Percentiles rank a stretch among this genome's conserved stretches.
Conservation (phyloP, 176 grass and related monocot genomes). For the Oryza rufipogon region DNA sequence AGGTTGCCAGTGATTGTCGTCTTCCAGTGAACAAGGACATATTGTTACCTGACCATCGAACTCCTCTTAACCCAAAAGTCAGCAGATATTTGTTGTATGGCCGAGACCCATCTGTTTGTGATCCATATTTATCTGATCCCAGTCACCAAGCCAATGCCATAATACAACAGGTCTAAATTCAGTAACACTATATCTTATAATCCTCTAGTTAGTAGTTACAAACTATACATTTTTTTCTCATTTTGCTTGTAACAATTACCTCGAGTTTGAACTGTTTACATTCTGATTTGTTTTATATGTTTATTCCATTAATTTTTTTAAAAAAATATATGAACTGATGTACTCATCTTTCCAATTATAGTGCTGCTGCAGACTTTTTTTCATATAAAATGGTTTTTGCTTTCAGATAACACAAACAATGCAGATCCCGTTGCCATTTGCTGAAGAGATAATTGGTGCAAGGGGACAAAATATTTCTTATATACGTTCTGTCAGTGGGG, state of each 20-base stretch:
- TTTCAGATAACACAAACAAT: conserved; percentile 75
- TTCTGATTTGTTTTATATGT: not conserved
- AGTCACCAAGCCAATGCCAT: conserved; percentile 42
- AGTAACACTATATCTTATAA: not conserved
- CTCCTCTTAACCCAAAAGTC: conserved; percentile 21
- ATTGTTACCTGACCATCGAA: conserved; percentile 50
- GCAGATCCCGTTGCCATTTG: conserved; percentile 71
- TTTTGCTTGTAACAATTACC: not conserved
- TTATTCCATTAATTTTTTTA: not conserved
- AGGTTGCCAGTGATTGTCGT: conserved; percentile 49
- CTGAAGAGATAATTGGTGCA: conserved; percentile 72
- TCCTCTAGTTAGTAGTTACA: not conserved
- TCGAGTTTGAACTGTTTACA: conserved; percentile 27
- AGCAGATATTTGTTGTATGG: conserved; percentile 53
- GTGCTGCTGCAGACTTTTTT: not conserved
- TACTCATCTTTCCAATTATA: not conserved
- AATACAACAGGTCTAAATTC: conserved; percentile 57
- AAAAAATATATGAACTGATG: not conserved
- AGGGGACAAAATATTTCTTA: conserved; percentile 62
- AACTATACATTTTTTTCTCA: not conserved
- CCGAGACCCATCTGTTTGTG: conserved; percentile 44
- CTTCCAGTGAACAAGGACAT: conserved; percentile 47
- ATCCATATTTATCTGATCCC: not conserved
- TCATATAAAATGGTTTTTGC: conserved; percentile 19
- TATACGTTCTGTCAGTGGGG: conserved; percentile 66